phyloP scores from a whole-genome alignment of 129 eudicot genomes.

The Ambrosia trifida region DNA sequence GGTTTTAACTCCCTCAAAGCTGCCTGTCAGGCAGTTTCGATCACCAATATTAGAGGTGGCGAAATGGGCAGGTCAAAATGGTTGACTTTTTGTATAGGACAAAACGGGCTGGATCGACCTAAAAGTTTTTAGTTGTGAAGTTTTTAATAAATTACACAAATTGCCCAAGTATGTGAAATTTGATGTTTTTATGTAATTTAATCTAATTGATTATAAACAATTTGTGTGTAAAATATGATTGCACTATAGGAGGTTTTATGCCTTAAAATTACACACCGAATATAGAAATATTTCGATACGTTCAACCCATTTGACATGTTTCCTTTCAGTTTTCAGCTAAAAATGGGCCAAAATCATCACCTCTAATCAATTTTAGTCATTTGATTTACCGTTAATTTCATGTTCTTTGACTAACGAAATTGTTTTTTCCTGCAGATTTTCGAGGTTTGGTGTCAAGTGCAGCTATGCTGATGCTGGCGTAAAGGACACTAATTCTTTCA shows the following conservation, averaged over 20 bases:
- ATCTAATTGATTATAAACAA: neutral
- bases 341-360: too few species aligned
- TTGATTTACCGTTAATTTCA: neutral
- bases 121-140: neutral
- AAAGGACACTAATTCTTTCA: constrained; percentile 46
- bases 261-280: neutral
- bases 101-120: neutral
- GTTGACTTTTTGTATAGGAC: too few species aligned
- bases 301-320: neutral
- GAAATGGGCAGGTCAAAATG: neutral
- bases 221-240: neutral
- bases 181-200: neutral
- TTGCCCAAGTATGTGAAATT: neutral
- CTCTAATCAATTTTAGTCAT: too few species aligned
- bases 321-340: neutral
- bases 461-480: constrained; percentile 62
- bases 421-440: constrained; percentile 41
- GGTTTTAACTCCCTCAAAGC: constrained; percentile 4
- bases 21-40: neutral
- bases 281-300: neutral
- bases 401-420: neutral
- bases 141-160: neutral
- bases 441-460: constrained; percentile 54
- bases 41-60: neutral
- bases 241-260: neutral